Conservation (phyloP, 306 rosid genomes). For the Sphenostylis stenocarpa region DNA sequence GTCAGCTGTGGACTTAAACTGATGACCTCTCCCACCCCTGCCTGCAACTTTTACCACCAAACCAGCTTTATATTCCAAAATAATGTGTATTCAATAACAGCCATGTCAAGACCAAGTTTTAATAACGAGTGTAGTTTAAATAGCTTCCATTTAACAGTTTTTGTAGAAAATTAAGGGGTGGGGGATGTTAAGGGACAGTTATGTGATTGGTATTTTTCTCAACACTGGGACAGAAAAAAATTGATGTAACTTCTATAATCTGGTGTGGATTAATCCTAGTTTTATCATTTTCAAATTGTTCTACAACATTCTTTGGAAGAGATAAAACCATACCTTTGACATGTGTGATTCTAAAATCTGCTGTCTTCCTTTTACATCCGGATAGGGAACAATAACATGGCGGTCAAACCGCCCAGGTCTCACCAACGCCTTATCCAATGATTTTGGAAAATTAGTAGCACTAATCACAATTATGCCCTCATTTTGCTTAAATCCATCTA, state of each 20-base stretch:
- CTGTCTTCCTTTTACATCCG: slow-evolving; percentile 94
- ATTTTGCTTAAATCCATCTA: slow-evolving; percentile 95
- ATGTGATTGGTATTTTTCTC: not conserved
- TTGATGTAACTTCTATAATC: not conserved
- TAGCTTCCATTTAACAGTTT: not conserved
- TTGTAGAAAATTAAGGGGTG: not conserved
- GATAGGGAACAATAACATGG: slow-evolving; percentile 85
- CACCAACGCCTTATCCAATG: slow-evolving; percentile 86
- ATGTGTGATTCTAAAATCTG: slow-evolving; percentile 89
- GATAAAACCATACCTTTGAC: slow-evolving; percentile 67
- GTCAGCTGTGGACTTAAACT: too few relatives aligned
- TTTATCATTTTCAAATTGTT: not conserved
- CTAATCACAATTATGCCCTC: slow-evolving; percentile 96
- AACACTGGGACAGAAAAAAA: not conserved
- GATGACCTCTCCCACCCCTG: too few relatives aligned
- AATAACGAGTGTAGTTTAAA: too few relatives aligned
- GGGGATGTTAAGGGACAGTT: not conserved
- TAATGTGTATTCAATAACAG: too few relatives aligned
- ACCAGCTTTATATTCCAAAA: too few relatives aligned
- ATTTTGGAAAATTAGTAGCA: slow-evolving; percentile 90
- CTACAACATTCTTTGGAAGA: not conserved
- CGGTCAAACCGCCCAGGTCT: slow-evolving; percentile 98
- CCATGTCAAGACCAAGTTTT: too few relatives aligned
- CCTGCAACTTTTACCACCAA: too few relatives aligned
- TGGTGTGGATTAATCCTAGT: not conserved